A percentile compares a stretch with the other conserved stretches of the same genome.
phyloP scores from a whole-genome alignment of 2,329 filamentous ascomycete genomes.

The Aspergillus neoniger region DNA sequence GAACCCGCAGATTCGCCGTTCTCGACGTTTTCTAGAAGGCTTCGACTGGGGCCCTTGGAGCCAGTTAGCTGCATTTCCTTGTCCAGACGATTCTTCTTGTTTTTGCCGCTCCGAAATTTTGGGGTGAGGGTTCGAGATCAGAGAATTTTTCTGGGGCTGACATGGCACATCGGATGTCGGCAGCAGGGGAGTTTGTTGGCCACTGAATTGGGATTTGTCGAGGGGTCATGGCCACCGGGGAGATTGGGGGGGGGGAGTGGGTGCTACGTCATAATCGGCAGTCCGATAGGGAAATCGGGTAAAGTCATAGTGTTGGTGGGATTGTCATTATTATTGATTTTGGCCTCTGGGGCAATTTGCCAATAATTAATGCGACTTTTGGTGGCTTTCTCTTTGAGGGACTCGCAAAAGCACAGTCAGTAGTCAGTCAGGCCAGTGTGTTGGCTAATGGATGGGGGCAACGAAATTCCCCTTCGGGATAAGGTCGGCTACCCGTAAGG shows the following conservation, averaged over 20 bases:
- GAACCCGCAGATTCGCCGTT: constrained; percentile 25
- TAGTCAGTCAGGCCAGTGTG: background rate
- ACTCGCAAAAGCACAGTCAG: background rate
- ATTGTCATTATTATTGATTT: constrained; percentile 8
- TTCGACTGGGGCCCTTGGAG: constrained; percentile 21
- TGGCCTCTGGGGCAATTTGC: constrained; percentile 7
- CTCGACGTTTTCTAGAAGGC: constrained; percentile 40
- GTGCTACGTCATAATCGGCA: constrained; percentile 15
- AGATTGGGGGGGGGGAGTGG: too few relatives aligned
- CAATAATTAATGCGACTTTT: constrained; percentile 12
- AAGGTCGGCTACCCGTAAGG: too few relatives aligned
- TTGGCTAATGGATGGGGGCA: background rate
- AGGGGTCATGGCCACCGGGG: background rate
- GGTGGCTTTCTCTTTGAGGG: background rate
- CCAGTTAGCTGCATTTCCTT: constrained; percentile 18
- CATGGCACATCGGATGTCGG: constrained; percentile 3
- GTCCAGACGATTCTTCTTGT: constrained; percentile 7
- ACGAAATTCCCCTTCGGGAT: background rate
- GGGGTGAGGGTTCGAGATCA: constrained; percentile 1
- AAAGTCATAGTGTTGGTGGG: constrained; percentile 1
- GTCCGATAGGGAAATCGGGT: constrained; percentile 14
- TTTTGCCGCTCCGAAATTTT: background rate
- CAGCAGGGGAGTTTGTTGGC: background rate
- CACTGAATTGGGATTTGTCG: background rate
- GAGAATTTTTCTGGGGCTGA: constrained; percentile 1